Base-by-base conservation (phyloP, 2,329 filamentous ascomycete species). In the Colletotrichum agaves region DNA sequence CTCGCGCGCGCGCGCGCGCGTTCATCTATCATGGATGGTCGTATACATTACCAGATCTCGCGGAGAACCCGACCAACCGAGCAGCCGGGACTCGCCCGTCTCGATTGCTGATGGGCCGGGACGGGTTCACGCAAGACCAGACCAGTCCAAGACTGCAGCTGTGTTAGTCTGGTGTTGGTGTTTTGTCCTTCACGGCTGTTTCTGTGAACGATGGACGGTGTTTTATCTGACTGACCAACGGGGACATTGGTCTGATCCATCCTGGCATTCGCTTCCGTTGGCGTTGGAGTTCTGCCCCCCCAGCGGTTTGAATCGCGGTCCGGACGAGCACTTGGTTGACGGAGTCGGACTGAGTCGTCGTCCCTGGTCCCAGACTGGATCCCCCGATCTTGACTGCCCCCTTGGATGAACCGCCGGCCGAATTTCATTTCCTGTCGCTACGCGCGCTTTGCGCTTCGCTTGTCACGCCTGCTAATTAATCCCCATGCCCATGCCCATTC, bases 31-130 rank as follows among this genome's bases (percentile, higher is more conserved):
- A 27, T 19, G 37, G 57, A 52, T 39, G 63, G 63, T 52, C 44
- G 63, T 52, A 50, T 67, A 58, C 63, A 58, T 57, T 12, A 46
- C 37, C 59, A 47, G 64, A 63, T 67, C 64, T 58, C 60, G 60
- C 60, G 50, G 46, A 57, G 44, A 47, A 52, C 31, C 35, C 58
- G 58, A 37, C 13, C 46, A 15, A 41, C 50, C 50, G 44, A 19
- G 31, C 37, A 43, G 19, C 59, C 31, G 59, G 60, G 33, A 39
- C 33, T 63, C 33, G 46, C 15, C 37, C 17, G 47, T 12, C 11
- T 50, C 53, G 46, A 43, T 33, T 37, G 13, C 47, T 27, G 19
- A 27, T 47, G 35, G 17, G 35, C 37, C 37, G 19, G 35, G 35
- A 37, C 35, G 35, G 35, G 35, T 37, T 13, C 10, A 27, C 15